Base-by-base conservation (phyloP, 345 rosid genomes). In the Populus euphratica region DNA sequence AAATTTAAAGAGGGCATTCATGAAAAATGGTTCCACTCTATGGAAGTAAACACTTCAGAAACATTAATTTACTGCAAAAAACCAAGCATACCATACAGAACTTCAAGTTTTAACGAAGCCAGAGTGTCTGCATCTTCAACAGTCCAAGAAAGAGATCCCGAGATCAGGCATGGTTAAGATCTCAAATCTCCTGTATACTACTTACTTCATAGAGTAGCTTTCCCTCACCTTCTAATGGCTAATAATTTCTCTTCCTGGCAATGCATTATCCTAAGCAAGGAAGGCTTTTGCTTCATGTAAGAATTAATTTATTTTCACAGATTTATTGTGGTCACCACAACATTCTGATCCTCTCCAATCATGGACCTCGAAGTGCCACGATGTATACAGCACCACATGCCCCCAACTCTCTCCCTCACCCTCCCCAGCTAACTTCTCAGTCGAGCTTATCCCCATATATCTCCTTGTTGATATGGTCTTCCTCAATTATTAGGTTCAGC, bases 341-440 rank as follows among this genome's bases (percentile, higher is more conserved):
- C 23, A 2, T 67, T 20, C 16, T 38, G 13, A 9, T 68, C 43
- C 25, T 20, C 47, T 68, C 27, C 50, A 70, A 17, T 68, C 31
- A 70, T 70, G 85, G 75, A n/a, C 20, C 23, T 31, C 41, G 68
- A 73, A 69, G 43, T 13, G 80, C 85, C 80, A 79, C 77, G 81
- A 70, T 33, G n/a, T 8, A 1, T 8, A 54, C 23, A 7, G 9
- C 12, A 6, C 73, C 18, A 9, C 31, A 69, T 29, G 5, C 49
- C 33, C 20, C 68, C 43, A 21, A 2, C 50, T 18, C n/a, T 61
- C 1, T 11, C 2, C 17, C 72, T 54, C 23, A 11, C 39, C 29
- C 8, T 54, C 13, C 25, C 6, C 0, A 17, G 6, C 67, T 52
- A 76, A 39, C 73, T 20, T 16, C 41, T 31, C 21, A 27, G 63